These are phyloP conservation scores for Shiraia sp. DNA, from an alignment of 2,329 filamentous ascomycete species.

Conservation along the genomic window DNA sequence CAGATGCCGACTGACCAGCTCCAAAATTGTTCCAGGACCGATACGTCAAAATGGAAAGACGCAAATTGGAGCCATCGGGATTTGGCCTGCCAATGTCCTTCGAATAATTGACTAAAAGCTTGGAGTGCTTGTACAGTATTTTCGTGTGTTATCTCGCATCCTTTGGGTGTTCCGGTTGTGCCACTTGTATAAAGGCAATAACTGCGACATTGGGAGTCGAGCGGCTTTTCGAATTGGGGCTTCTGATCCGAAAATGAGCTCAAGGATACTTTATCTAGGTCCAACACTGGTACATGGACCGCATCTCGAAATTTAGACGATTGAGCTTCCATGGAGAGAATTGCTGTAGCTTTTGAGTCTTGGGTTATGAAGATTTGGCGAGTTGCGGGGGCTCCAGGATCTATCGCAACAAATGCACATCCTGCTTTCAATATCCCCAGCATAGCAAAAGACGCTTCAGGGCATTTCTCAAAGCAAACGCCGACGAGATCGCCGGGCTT, in stretches of 20 bases:
- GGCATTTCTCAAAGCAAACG: conserved; percentile 82
- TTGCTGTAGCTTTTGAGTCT: conserved; percentile 69
- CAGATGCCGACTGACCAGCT: conserved; percentile 90
- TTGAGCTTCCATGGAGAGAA: conserved; percentile 62
- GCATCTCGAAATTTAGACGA: conserved; percentile 43
- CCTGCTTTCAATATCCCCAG: conserved; percentile 82
- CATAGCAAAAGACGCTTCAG: conserved; percentile 81
- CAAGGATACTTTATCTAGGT: conserved; percentile 49
- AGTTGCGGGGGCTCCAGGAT: conserved; percentile 71
- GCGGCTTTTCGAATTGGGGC: conserved; percentile 24
- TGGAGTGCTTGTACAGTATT: conserved; percentile 90
- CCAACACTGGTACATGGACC: conserved; percentile 47
- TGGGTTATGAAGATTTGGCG: conserved; percentile 77
- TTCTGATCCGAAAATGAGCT: conserved; percentile 42
- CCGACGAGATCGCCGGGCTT: conserved; percentile 67
- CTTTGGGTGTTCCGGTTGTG: conserved; percentile 84
- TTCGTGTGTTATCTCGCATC: conserved; percentile 84
- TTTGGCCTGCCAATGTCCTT: conserved; percentile 69
- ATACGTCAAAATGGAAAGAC: conserved; percentile 93
- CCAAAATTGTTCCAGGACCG: conserved; percentile 92
- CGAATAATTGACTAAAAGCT: conserved; percentile 79
- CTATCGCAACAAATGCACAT: conserved; percentile 79
- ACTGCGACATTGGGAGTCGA: conserved; percentile 62
- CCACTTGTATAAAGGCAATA: conserved; percentile 89
- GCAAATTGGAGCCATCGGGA: conserved; percentile 93